Conservation (phyloP, 1,139 yeast genomes). For the Meyerozyma smithsonii region DNA sequence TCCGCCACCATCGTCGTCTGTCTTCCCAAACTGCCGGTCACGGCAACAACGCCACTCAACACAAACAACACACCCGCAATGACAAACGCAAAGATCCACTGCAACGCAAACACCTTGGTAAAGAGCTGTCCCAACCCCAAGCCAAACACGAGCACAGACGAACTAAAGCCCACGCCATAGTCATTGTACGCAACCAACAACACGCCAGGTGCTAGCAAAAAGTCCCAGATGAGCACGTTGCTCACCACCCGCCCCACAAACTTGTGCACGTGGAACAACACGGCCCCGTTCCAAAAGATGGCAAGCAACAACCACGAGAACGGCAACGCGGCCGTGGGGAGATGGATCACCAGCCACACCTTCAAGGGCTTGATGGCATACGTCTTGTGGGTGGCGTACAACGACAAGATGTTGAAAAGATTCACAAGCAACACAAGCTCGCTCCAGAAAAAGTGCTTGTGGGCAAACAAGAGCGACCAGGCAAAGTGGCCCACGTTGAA, state of each 20-base stretch:
- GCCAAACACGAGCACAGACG: conserved; percentile 56
- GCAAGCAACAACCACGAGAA: conserved; percentile 69
- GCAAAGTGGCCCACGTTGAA: conserved; percentile 56
- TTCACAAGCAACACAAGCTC: conserved; percentile 54
- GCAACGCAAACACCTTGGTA: conserved; percentile 66
- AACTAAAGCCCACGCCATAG: conserved; percentile 64
- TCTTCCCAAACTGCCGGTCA: conserved; percentile 15
- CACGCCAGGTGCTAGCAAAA: conserved; percentile 58
- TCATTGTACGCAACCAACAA: conserved; percentile 60
- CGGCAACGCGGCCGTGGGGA: conserved; percentile 66
- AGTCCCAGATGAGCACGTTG: conserved; percentile 74
- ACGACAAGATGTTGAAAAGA: conserved; percentile 50
- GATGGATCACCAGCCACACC: conserved; percentile 55
- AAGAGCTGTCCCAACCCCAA: conserved; percentile 67
- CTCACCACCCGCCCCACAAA: conserved; percentile 64
- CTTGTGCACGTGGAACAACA: conserved; percentile 52
- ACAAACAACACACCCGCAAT: conserved; percentile 54
- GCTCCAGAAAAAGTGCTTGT: conserved; percentile 49
- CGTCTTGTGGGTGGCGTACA: conserved; percentile 60
- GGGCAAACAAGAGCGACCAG: conserved; percentile 61
- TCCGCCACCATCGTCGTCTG: conserved; percentile 2
- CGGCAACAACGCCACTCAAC: conserved; percentile 41
- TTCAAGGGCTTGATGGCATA: conserved; percentile 48
- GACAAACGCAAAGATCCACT: conserved; percentile 77
- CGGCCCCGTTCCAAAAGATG: conserved; percentile 82